A percentile compares a stretch with the other conserved stretches of the same genome.
Evolutionary conservation across 2,329 filamentous ascomycete species (phyloP).

Genomic region (Coniochaeta ligniaria): DNA sequence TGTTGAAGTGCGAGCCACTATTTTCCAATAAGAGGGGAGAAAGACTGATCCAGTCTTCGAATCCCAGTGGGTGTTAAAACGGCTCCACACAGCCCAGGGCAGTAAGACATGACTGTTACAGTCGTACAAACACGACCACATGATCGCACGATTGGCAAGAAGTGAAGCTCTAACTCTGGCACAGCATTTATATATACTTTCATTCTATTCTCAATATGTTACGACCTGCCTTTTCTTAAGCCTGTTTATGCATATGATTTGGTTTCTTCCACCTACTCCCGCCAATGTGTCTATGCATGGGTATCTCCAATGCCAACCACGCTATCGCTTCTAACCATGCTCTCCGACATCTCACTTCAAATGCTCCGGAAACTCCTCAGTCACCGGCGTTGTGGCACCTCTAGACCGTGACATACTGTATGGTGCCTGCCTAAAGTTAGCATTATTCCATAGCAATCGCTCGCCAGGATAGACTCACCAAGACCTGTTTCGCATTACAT

Average conservation of each 20-base stretch:
- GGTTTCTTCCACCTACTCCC: background rate
- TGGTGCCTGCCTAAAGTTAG: conserved; percentile 46
- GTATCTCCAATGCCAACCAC: background rate
- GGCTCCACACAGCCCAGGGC: too few relatives aligned
- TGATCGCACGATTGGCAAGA: background rate
- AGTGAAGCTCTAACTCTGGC: background rate
- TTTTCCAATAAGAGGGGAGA: background rate
- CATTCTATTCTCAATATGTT: background rate
- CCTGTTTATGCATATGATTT: background rate
- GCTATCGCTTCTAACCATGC: background rate
- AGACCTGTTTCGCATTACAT: conserved; percentile 88
- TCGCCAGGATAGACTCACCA: conserved; percentile 51
- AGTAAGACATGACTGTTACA: too few relatives aligned
- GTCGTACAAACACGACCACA: background rate
- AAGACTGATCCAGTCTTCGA: too few relatives aligned
- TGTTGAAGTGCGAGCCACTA: background rate
- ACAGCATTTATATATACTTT: background rate
- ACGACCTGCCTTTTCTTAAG: background rate
- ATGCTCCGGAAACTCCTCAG: conserved; percentile 26
- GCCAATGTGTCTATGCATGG: background rate
- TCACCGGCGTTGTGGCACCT: conserved; percentile 52
- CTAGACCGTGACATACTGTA: conserved; percentile 64
- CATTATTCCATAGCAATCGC: background rate
- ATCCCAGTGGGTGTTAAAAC: too few relatives aligned
- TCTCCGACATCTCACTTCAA: background rate